phyloP scores from a whole-genome alignment of 2,329 filamentous ascomycete genomes.

The Mariannaea sp. region DNA sequence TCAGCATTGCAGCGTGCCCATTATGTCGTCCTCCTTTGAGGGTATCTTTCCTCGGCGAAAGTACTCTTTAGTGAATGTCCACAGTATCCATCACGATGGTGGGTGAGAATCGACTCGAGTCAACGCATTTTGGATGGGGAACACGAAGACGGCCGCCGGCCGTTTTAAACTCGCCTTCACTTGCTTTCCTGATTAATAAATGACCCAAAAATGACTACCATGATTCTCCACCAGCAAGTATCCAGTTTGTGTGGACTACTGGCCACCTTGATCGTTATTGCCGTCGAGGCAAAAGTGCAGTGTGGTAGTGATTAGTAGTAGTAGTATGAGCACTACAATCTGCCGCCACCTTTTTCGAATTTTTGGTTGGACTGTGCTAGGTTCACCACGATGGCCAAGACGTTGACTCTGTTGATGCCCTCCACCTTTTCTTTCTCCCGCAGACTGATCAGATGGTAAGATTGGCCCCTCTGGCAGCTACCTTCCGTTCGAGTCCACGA shows the following conservation, averaged over 20 bases:
- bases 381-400: constrained; percentile 29
- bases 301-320: background rate
- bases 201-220: too few species aligned
- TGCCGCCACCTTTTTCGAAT: constrained; percentile 22
- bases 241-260: constrained; percentile 9
- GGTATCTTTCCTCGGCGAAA: too few species aligned
- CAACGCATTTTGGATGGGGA: too few species aligned
- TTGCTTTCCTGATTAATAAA: too few species aligned
- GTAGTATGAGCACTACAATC: constrained; percentile 2
- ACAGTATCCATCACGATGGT: too few species aligned
- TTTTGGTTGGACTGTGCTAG: constrained; percentile 26
- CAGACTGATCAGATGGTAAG: constrained; percentile 24
- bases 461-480: constrained; percentile 20
- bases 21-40: too few species aligned
- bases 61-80: too few species aligned
- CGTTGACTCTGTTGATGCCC: constrained; percentile 30
- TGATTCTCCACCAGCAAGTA: background rate
- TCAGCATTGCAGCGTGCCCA: too few species aligned
- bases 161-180: too few species aligned
- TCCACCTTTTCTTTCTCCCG: constrained; percentile 32
- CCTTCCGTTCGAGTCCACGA: constrained; percentile 29
- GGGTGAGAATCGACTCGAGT: too few species aligned
- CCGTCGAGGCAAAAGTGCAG: too few species aligned
- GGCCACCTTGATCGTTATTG: background rate
- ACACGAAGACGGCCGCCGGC: too few species aligned